Evolutionary conservation across 192 early-diverging fungal species (phyloP).

Genomic region (Backusella mclennaniae): DNA sequence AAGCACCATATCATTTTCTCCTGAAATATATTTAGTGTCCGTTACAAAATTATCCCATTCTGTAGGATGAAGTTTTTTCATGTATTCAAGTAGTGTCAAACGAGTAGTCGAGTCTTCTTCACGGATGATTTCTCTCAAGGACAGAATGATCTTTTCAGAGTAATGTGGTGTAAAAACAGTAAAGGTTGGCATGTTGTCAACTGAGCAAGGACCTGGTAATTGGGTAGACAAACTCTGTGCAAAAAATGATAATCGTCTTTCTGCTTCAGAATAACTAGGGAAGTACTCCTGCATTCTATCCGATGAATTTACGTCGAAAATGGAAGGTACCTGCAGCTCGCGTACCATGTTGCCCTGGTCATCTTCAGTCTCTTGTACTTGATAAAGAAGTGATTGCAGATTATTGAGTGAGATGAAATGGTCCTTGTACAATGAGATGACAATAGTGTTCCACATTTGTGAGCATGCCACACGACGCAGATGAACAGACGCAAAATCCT

Average conservation of each 20-base stretch:
- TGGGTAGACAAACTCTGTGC: constrained; percentile 67
- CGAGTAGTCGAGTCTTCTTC: constrained; percentile 68
- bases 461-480: constrained; percentile 65
- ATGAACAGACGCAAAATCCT: constrained; percentile 58
- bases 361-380: constrained; percentile 47
- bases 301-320: constrained; percentile 36
- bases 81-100: constrained; percentile 66
- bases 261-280: constrained; percentile 60
- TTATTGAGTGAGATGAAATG: constrained; percentile 63
- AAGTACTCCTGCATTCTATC: constrained; percentile 42
- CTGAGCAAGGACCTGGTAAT: constrained; percentile 60
- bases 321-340: constrained; percentile 11
- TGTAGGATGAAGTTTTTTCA: constrained; percentile 59
- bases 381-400: constrained; percentile 63
- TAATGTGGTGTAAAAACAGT: constrained; percentile 73
- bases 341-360: constrained; percentile 33
- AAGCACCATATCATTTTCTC: constrained; percentile 37
- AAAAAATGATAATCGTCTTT: constrained; percentile 69
- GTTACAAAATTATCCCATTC: constrained; percentile 81
- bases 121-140: constrained; percentile 69
- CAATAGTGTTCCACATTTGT: constrained; percentile 71
- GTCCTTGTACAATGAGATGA: constrained; percentile 69
- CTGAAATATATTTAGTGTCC: constrained; percentile 66
- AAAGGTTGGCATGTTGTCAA: constrained; percentile 67
- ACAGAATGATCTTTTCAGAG: constrained; percentile 69